A percentile compares a stretch with the other conserved stretches of the same genome.
Conservation (phyloP, 306 rosid genomes). For the Vachellia pachyceras region DNA sequence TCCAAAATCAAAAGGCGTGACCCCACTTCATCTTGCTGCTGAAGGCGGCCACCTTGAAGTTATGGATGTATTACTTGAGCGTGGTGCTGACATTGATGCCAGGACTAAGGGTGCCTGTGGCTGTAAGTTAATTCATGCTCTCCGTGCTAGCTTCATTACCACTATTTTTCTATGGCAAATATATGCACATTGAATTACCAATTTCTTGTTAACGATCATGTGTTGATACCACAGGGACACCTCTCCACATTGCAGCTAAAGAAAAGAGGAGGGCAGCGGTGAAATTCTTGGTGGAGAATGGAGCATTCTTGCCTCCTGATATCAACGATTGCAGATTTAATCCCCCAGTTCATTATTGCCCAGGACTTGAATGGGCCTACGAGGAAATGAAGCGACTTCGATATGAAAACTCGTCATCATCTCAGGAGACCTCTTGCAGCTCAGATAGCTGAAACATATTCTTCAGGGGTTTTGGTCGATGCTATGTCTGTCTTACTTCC, state of each 20-base stretch:
- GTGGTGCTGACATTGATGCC: slow-evolving; percentile 96
- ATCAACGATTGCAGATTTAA: slow-evolving; percentile 87
- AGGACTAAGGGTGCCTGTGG: slow-evolving; percentile 96
- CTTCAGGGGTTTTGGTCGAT: slow-evolving; percentile 12
- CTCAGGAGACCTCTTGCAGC: slow-evolving; percentile 68
- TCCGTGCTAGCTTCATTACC: neutral
- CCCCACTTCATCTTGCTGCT: slow-evolving; percentile 98
- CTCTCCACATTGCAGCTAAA: slow-evolving; percentile 94
- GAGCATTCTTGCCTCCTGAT: slow-evolving; percentile 91
- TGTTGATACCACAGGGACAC: slow-evolving; percentile 74
- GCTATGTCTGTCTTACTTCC: neutral
- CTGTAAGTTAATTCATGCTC: slow-evolving; percentile 57
- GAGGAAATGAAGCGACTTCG: slow-evolving; percentile 87
- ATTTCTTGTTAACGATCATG: slow-evolving; percentile 8
- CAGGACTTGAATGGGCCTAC: slow-evolving; percentile 97
- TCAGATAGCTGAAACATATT: slow-evolving; percentile 60
- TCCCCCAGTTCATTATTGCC: slow-evolving; percentile 95
- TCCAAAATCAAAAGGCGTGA: slow-evolving; percentile 87
- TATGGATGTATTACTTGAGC: slow-evolving; percentile 96
- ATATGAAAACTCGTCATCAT: slow-evolving; percentile 55
- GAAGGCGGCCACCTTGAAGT: slow-evolving; percentile 93
- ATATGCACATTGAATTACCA: neutral
- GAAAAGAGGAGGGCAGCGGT: slow-evolving; percentile 88
- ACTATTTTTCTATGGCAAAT: neutral
- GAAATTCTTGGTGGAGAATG: slow-evolving; percentile 85